Evolutionary conservation across 2,329 filamentous ascomycete genomes (phyloP).

Genomic region (Colletotrichum chlorophyti): DNA sequence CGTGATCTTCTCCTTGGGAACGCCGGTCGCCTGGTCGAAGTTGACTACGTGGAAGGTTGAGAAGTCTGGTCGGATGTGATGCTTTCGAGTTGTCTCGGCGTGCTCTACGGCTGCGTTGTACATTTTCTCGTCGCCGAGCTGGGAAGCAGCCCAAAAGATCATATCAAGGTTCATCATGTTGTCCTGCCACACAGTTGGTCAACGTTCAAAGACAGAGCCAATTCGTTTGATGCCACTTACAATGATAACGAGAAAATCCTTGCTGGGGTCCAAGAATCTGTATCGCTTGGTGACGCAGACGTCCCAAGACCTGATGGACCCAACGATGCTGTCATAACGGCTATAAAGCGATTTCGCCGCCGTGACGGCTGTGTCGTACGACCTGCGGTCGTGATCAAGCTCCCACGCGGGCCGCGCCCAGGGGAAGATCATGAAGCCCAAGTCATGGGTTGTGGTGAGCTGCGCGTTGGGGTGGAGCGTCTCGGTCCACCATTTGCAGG

Average conservation of each 20-base stretch:
- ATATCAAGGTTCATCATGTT: slow-evolving; percentile 51
- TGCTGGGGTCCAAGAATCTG: slow-evolving; percentile 40
- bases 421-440: slow-evolving; percentile 51
- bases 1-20: slow-evolving; percentile 47
- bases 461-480: slow-evolving; percentile 43
- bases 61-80: slow-evolving; percentile 46
- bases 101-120: slow-evolving; percentile 45
- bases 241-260: slow-evolving; percentile 49
- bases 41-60: slow-evolving; percentile 53
- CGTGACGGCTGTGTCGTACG: slow-evolving; percentile 40
- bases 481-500: slow-evolving; percentile 50
- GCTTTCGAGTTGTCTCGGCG: slow-evolving; percentile 44
- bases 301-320: slow-evolving; percentile 52
- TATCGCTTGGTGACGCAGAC: slow-evolving; percentile 47
- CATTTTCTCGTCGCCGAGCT: slow-evolving; percentile 39
- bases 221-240: too few relatives aligned
- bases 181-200: slow-evolving; percentile 33
- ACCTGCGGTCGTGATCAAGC: slow-evolving; percentile 42
- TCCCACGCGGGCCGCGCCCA: slow-evolving; percentile 47
- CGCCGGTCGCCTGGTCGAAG: slow-evolving; percentile 49
- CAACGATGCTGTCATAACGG: slow-evolving; percentile 42
- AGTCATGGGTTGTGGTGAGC: slow-evolving; percentile 46
- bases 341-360: slow-evolving; percentile 44
- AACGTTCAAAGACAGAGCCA: neutral
- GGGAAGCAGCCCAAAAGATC: slow-evolving; percentile 46